phyloP scores from a whole-genome alignment of 75 land plant species.

The Sequoia sempervirens region DNA sequence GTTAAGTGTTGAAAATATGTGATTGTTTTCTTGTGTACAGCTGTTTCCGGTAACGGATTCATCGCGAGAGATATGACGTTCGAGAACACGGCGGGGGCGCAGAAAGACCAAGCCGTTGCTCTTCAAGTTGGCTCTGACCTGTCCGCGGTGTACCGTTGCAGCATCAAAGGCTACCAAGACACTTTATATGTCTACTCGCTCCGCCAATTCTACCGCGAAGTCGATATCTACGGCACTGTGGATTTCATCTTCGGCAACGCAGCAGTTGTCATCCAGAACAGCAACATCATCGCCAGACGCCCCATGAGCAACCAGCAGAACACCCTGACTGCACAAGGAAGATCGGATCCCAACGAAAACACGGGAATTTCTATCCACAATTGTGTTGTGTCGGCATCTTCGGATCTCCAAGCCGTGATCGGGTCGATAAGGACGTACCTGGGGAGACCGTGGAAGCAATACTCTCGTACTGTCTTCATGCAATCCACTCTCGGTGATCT shows the following conservation, averaged over 20 bases:
- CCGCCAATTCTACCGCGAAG: constrained; percentile 14
- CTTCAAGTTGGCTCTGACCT: constrained; percentile 23
- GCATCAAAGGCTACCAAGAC: constrained; percentile 28
- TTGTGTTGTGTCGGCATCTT: constrained; percentile 5
- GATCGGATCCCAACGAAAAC: constrained; percentile 10
- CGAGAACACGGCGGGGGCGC: constrained; percentile 27
- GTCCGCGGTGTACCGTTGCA: constrained; percentile 23
- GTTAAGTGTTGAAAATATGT: not conserved
- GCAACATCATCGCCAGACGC: constrained; percentile 10
- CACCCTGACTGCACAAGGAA: constrained; percentile 25
- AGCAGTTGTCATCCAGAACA: constrained; percentile 10
- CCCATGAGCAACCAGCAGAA: constrained; percentile 9
- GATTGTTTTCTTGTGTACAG: not conserved
- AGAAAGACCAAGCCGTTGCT: constrained; percentile 38
- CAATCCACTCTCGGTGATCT: not conserved
- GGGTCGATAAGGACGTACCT: not conserved
- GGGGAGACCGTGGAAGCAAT: constrained; percentile 11
- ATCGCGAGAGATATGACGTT: constrained; percentile 20
- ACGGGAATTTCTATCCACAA: constrained; percentile 18
- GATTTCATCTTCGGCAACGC: constrained; percentile 20
- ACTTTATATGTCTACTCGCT: constrained; percentile 13
- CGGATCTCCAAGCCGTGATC: not conserved
- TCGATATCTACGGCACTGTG: constrained; percentile 11
- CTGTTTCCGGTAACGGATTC: constrained; percentile 8
- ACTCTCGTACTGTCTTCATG: constrained; percentile 10